These are phyloP conservation scores for Fusarium piperis DNA, from an alignment of 2,329 filamentous ascomycete species.

Conservation along the genomic window DNA sequence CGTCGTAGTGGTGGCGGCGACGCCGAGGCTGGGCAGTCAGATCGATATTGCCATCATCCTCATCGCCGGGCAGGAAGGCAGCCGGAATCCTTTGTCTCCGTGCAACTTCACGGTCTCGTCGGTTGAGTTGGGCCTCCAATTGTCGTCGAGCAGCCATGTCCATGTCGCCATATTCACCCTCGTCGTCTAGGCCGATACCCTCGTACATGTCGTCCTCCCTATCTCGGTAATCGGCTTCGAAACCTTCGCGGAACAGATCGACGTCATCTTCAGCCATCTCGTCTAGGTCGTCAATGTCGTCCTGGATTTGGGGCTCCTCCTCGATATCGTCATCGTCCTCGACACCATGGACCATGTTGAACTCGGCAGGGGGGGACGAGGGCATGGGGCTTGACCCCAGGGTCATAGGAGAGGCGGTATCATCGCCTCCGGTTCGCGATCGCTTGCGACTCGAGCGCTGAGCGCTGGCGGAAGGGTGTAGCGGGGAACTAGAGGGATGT, in stretches of 20 bases:
- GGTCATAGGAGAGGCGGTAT: conserved; percentile 61
- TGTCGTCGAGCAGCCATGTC: conserved; percentile 72
- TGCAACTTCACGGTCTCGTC: conserved; percentile 76
- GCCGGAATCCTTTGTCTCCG: conserved; percentile 73
- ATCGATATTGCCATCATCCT: conserved; percentile 86
- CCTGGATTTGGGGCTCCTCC: conserved; percentile 76
- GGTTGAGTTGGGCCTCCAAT: conserved; percentile 77
- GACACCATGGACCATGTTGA: conserved; percentile 71
- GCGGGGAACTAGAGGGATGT: conserved; percentile 73
- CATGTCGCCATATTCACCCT: conserved; percentile 77
- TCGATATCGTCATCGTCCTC: conserved; percentile 79
- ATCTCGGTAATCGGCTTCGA: conserved; percentile 75
- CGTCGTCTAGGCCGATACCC: conserved; percentile 78
- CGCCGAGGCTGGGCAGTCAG: conserved; percentile 86
- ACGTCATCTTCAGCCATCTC: conserved; percentile 85
- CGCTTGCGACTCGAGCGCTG: conserved; percentile 64
- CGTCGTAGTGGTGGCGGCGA: conserved; percentile 90
- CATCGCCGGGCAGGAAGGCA: conserved; percentile 82
- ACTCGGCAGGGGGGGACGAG: conserved; percentile 70
- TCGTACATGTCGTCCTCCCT: conserved; percentile 77
- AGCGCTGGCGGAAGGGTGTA: conserved; percentile 76
- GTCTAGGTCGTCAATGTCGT: conserved; percentile 80
- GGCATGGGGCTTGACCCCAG: conserved; percentile 70
- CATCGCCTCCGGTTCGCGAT: conserved; percentile 61
- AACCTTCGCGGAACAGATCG: conserved; percentile 79